Evolutionary conservation across 352 stramenopile species (phyloP), one percentile per base, ranked within the genome.

Genomic region (Phytophthora citricola): DNA sequence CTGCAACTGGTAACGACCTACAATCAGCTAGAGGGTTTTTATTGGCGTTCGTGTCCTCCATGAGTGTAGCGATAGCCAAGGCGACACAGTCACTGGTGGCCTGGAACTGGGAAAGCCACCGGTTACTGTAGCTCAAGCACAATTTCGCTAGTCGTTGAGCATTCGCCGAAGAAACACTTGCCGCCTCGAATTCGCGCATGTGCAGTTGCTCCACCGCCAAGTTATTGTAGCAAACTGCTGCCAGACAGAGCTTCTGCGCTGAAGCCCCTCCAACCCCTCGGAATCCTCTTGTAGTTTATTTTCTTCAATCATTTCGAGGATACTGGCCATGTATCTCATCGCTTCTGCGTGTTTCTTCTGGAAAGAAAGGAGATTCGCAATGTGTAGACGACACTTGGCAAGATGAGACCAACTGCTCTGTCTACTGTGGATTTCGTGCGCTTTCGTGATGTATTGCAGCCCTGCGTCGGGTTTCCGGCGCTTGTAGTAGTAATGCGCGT

Each of bases 171-270:
- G 79, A 88, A 10, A 86, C 73, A 53, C 66, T 83, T 12, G 86
- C 89, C 7, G 91, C 87, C 46, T 95, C 91, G 47, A 96, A 85
- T 24, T 89, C 79, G n/a, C 89, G 76, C 36, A 94, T 58, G 38
- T 94, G 83, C 1, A 98, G 75, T 60, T 98, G 90, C 69, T 97
- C 90, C 14, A 98, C 86, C 1, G 92, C 91, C 36, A 98, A 68
- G 52, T 98, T 98, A 69, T 98, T 96, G 72, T 98, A 98, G 64
- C 79, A 91, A 20, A 98, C 87, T 9, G 90, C 85, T 0, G 93
- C 85, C 12, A 98, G 63, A 52, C 93, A 97, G 12, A 98, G 80
- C 62, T 97, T 95, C 53, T 98, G 91, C 3, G 90, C 86, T 7
- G 83, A 94, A 7, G 79, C 85, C 17, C 75, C 67, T 29, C 73